These are phyloP conservation scores for Flaveria trinervia DNA, from an alignment of 129 eudicot species.

Conservation along the genomic window DNA sequence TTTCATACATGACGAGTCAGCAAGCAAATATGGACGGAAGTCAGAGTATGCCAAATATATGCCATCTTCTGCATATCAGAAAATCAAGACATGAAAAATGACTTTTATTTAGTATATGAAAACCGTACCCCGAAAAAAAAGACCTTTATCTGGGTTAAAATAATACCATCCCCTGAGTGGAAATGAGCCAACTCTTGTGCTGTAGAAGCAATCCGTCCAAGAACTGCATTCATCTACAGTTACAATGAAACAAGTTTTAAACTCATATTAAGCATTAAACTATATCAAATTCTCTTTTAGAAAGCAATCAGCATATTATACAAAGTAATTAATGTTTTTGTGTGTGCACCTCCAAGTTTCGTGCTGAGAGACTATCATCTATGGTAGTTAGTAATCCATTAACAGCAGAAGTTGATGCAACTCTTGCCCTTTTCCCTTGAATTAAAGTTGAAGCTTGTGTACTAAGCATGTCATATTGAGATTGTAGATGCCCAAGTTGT, in stretches of 20 bases:
- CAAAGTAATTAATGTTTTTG: background rate
- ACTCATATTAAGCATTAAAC: background rate
- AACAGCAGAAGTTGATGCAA: constrained; percentile 83
- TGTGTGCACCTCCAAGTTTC: constrained; percentile 74
- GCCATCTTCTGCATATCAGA: constrained; percentile 69
- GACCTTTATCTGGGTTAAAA: background rate
- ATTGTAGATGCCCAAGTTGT: constrained; percentile 85
- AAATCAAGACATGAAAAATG: constrained; percentile 17
- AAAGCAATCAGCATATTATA: constrained; percentile 7
- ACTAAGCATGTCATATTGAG: constrained; percentile 84
- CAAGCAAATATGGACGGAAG: constrained; percentile 81
- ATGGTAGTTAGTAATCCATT: constrained; percentile 68
- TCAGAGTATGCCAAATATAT: constrained; percentile 93
- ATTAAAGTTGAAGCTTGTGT: constrained; percentile 81
- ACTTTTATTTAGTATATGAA: background rate
- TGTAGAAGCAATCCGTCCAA: constrained; percentile 88
- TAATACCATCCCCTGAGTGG: constrained; percentile 95
- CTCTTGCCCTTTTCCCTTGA: constrained; percentile 96
- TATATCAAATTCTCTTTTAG: constrained; percentile 1
- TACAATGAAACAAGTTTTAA: constrained; percentile 35
- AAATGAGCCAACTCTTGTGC: constrained; percentile 91
- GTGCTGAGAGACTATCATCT: constrained; percentile 85
- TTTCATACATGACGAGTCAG: constrained; percentile 83
- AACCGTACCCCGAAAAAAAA: background rate
- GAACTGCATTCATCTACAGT: constrained; percentile 90